phyloP scores from a whole-genome alignment of 495 filamentous ascomycete genomes.

The Cercophora scortea region DNA sequence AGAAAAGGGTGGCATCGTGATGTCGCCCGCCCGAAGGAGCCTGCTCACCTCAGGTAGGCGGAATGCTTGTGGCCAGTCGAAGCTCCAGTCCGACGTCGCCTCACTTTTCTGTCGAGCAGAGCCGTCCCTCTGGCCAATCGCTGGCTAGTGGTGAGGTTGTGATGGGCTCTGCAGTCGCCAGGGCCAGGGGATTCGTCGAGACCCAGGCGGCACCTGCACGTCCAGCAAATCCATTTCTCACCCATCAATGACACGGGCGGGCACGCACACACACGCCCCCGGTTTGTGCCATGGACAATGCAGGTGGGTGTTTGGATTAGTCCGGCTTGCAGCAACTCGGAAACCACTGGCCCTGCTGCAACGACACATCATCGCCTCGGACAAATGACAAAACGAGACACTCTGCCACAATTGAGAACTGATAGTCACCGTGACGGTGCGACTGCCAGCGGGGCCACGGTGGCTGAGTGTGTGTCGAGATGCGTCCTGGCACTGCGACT shows the following conservation, averaged over 20 bases:
- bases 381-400: not conserved
- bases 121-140: no score
- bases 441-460: not conserved
- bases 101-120: conserved; percentile 8
- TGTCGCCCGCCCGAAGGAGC: conserved; percentile 4
- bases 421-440: not conserved
- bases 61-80: conserved; percentile 10
- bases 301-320: not conserved
- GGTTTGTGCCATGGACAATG: no score
- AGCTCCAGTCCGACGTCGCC: conserved; percentile 2
- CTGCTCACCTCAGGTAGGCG: not conserved
- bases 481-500: not conserved
- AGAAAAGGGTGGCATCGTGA: no score
- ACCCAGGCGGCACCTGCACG: conserved; percentile 11
- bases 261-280: no score
- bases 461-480: not conserved
- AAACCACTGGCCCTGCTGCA: not conserved
- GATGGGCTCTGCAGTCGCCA: conserved; percentile 3
- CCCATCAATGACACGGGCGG: conserved; percentile 1
- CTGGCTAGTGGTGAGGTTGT: not conserved
- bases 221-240: conserved; percentile 2
- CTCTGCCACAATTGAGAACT: not conserved
- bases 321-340: conserved; percentile 2
- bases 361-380: conserved; percentile 1
- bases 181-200: conserved; percentile 7